These are phyloP conservation scores for Remersonia thermophila DNA, from an alignment of 2,329 filamentous ascomycete genomes.

Conservation along the genomic window DNA sequence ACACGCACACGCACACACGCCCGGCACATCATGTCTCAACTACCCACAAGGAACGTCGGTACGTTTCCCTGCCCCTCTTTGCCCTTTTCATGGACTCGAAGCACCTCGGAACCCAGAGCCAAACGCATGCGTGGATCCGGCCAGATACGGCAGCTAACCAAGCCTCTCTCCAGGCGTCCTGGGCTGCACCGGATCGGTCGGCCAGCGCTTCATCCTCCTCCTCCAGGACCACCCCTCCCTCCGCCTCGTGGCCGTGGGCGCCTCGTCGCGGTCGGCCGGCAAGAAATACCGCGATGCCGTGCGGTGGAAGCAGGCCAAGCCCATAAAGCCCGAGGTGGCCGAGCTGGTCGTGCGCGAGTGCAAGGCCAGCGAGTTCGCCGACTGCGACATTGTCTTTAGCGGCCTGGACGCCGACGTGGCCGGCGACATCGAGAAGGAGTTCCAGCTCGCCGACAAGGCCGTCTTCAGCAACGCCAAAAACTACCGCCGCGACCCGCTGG, in stretches of 20 bases:
- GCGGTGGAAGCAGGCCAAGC: conserved; percentile 81
- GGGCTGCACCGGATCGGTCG: conserved; percentile 86
- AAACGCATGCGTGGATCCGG: too few relatives aligned
- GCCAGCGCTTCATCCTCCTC: conserved; percentile 88
- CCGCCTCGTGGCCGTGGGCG: conserved; percentile 76
- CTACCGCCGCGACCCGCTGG: conserved; percentile 79
- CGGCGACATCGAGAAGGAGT: conserved; percentile 83
- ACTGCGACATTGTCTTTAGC: conserved; percentile 89
- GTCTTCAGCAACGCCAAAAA: conserved; percentile 99
- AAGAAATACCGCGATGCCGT: conserved; percentile 94
- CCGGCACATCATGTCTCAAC: conserved; percentile 26
- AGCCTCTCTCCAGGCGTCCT: conserved; percentile 50
- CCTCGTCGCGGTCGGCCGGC: conserved; percentile 76
- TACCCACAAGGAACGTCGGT: conserved; percentile 49
- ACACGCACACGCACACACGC: too few relatives aligned
- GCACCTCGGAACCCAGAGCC: too few relatives aligned
- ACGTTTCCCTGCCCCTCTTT: conserved; percentile 18
- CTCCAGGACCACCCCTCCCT: conserved; percentile 81
- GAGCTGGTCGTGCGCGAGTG: conserved; percentile 80
- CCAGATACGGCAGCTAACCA: too few relatives aligned
- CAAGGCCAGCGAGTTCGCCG: conserved; percentile 65
- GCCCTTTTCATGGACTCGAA: too few relatives aligned
- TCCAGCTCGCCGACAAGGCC: conserved; percentile 74
- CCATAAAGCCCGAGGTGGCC: conserved; percentile 62
- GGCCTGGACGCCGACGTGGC: conserved; percentile 88